Conservation (phyloP, 1,284 basidiomycete genomes). For the Trametes sp. region DNA sequence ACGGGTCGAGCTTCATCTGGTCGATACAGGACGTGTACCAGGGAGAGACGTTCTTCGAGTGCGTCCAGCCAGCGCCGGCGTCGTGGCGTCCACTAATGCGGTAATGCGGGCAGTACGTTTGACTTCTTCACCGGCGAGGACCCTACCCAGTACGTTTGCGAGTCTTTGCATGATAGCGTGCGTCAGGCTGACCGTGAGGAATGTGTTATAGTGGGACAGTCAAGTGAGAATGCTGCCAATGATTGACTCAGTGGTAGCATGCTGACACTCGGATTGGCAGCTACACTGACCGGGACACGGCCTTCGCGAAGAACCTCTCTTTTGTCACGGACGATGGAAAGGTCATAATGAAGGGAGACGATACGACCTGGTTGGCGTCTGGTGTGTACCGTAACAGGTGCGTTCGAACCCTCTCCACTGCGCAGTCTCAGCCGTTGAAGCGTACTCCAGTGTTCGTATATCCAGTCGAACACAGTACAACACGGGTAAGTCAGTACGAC, state of each 20-base stretch:
- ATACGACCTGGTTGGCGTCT: constrained; percentile 58
- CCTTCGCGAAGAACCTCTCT: constrained; percentile 55
- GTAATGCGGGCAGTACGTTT: constrained; percentile 52
- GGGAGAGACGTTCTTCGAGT: constrained; percentile 47
- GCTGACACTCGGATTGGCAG: constrained; percentile 40
- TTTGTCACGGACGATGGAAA: constrained; percentile 62
- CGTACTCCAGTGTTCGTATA: constrained; percentile 60
- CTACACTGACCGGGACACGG: constrained; percentile 58
- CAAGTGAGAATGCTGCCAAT: constrained; percentile 49
- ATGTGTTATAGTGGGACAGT: constrained; percentile 58
- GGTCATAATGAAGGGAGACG: constrained; percentile 78
- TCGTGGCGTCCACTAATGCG: constrained; percentile 9
- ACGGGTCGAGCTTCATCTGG: constrained; percentile 45
- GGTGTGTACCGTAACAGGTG: constrained; percentile 69
- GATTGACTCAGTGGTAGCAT: not conserved
- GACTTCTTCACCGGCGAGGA: constrained; percentile 65
- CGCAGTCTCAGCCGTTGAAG: not conserved
- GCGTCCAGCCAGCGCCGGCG: constrained; percentile 21
- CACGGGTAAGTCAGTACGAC: constrained; percentile 47
- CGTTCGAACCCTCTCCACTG: constrained; percentile 12
- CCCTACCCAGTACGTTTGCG: constrained; percentile 65
- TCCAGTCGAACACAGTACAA: constrained; percentile 64
- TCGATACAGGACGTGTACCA: constrained; percentile 46
- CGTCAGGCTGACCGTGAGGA: constrained; percentile 23
- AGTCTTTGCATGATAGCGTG: not conserved